Percentiles rank a stretch among this genome's conserved stretches.
Conservation (phyloP, 805 yeast genomes). For the Maudiozyma saulgeensis region DNA sequence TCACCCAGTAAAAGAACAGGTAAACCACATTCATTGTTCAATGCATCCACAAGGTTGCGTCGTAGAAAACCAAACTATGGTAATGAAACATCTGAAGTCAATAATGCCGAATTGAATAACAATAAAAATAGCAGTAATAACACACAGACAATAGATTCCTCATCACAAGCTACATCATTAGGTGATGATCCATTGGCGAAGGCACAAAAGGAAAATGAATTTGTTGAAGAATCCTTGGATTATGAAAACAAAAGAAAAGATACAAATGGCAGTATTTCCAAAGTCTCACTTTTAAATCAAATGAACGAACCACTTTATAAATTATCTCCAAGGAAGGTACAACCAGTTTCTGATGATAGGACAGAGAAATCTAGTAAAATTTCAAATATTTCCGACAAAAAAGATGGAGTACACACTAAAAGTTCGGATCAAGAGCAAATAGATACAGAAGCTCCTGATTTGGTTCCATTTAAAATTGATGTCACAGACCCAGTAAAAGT, state of each 20-base stretch:
- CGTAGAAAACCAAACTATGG: conserved; percentile 22
- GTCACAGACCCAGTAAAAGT: conserved; percentile 90
- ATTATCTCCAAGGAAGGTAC: conserved; percentile 14
- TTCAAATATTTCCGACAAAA: not conserved
- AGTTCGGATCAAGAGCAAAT: too few relatives aligned
- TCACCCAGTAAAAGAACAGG: conserved; percentile 15
- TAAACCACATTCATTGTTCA: conserved; percentile 9
- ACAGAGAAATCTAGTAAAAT: not conserved
- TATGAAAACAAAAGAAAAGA: conserved; percentile 24
- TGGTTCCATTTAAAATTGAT: conserved; percentile 41
- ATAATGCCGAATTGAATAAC: conserved; percentile 7
- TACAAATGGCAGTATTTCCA: conserved; percentile 3
- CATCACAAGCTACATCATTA: not conserved
- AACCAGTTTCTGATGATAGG: not conserved
- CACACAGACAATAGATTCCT: not conserved
- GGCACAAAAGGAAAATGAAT: conserved; percentile 24
- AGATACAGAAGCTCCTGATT: not conserved
- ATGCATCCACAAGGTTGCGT: conserved; percentile 41
- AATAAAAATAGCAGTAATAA: conserved; percentile 2
- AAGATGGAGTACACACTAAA: not conserved
- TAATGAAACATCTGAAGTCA: not conserved
- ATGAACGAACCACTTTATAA: conserved; percentile 20
- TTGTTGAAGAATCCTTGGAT: conserved; percentile 24
- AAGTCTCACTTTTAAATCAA: conserved; percentile 12
- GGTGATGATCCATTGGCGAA: conserved; percentile 28